Base-by-base conservation (phyloP, 352 stramenopile genomes). In the Phytophthora multivora region DNA sequence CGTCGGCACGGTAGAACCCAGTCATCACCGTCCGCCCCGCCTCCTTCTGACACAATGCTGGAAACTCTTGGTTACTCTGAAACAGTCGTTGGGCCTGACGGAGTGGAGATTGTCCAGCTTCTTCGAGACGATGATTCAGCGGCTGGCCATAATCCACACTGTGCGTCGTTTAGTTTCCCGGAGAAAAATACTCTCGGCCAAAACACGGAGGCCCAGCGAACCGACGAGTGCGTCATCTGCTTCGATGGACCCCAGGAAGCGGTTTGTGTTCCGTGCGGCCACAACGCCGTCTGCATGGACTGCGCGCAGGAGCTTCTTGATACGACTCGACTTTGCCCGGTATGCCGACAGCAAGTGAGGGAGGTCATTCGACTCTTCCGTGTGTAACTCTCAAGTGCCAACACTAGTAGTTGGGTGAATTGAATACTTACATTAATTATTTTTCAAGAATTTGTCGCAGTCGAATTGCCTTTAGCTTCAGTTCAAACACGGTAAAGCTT, bases 211-310 rank as follows among this genome's bases (percentile, higher is more conserved):
- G 40, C 56, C 25, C 63, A 46, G 25, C 54, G 16, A 30, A 30
- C 42, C 11, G 59, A 67, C 45, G 88, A 96, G 53, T 96, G 88
- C 46, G 71, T 96, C 0, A 88, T 96, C 28, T 95, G 88, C 68
- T 93, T 95, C 63, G 88, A 96, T 52, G 83, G 73, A 0, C 78
- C 81, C 16, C 80, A 94, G 59, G 59, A 74, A 13, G 87, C 82
- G 0, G 86, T 95, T 5, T 94, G 86, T 35, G 84, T 96, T 16
- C 88, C 88, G 0, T 96, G 88, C 19, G 88, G 88, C 38, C 88
- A 96, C 73, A 91, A 94, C 41, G 88, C 88, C n/a, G 81, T 94
- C 45, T 96, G 88, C 52, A 91, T 90, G 80, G 61, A 79, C 59
- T 96, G 88, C 49, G 87, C 87, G 0, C 62, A 79, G 13, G 77